Conservation (phyloP, 148 eudicot genomes). For the Arbutus unedo region DNA sequence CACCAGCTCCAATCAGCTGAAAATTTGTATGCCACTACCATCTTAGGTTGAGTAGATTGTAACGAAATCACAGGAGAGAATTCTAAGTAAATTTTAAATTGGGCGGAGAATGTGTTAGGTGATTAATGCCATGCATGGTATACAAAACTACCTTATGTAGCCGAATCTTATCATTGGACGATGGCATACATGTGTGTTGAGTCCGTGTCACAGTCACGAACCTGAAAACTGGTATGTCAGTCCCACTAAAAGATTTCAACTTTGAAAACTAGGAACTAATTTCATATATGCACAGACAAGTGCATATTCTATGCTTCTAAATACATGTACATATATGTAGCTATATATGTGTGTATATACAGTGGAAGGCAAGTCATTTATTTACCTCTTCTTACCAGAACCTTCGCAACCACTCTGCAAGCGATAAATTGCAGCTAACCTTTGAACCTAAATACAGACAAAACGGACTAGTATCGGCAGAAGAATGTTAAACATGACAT, state of each 20-base stretch:
- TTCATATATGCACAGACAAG: neutral
- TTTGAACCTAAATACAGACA: constrained; percentile 51
- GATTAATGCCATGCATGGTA: neutral
- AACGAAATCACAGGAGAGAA: neutral
- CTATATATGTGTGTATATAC: neutral
- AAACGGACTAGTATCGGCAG: neutral
- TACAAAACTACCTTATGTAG: constrained; percentile 58
- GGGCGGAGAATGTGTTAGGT: neutral
- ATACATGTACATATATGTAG: too few relatives aligned
- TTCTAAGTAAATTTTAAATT: neutral
- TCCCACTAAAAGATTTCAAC: neutral
- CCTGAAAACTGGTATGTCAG: constrained; percentile 36
- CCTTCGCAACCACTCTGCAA: constrained; percentile 63
- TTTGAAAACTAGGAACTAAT: neutral
- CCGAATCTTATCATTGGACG: constrained; percentile 69
- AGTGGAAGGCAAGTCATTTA: neutral
- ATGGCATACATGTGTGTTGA: constrained; percentile 81
- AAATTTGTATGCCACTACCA: constrained; percentile 9
- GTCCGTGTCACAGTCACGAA: constrained; percentile 82
- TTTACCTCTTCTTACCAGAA: constrained; percentile 84
- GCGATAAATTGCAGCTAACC: constrained; percentile 81
- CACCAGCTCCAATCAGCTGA: constrained; percentile 69
- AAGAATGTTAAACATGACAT: neutral
- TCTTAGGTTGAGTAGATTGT: neutral
- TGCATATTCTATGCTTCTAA: neutral